Evolutionary conservation across 306 rosid genomes (phyloP).

Genomic region (Trifolium repens): DNA sequence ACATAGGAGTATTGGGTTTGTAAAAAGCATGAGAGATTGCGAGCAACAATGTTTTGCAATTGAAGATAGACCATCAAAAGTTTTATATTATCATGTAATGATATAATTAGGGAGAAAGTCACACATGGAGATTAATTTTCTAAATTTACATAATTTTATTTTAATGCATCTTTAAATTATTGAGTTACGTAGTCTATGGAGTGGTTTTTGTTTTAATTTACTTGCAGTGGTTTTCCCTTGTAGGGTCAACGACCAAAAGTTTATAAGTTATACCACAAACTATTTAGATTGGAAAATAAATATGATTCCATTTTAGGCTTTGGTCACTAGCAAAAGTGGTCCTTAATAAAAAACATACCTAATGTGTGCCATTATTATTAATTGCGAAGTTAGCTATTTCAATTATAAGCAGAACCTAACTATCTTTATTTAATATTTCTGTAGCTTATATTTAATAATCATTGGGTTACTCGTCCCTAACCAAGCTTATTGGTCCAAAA

Average conservation of each 20-base stretch:
- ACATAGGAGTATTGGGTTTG: neutral
- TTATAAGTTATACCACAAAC: neutral
- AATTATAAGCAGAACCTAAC: conserved; percentile 48
- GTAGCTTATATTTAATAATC: conserved; percentile 30
- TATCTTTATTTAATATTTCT: conserved; percentile 16
- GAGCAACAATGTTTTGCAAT: conserved; percentile 4
- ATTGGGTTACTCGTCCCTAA: conserved; percentile 15
- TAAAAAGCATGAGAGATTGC: neutral
- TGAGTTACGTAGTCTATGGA: no score
- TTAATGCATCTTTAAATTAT: neutral
- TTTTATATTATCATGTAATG: neutral
- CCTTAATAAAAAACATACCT: conserved; percentile 30
- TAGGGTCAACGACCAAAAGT: neutral
- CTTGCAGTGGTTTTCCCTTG: neutral
- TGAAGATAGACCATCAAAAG: neutral
- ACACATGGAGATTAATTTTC: neutral
- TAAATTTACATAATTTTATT: neutral
- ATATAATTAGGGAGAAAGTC: neutral
- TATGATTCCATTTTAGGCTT: conserved; percentile 37
- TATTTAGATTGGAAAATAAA: conserved; percentile 3
- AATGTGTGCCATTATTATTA: conserved; percentile 36
- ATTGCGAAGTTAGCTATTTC: conserved; percentile 33
- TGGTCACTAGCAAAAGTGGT: conserved; percentile 25
- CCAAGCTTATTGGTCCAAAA: neutral
- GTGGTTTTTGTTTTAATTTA: neutral